phyloP scores from a whole-genome alignment of 805 yeast genomes.

The Myxozyma monticola region DNA sequence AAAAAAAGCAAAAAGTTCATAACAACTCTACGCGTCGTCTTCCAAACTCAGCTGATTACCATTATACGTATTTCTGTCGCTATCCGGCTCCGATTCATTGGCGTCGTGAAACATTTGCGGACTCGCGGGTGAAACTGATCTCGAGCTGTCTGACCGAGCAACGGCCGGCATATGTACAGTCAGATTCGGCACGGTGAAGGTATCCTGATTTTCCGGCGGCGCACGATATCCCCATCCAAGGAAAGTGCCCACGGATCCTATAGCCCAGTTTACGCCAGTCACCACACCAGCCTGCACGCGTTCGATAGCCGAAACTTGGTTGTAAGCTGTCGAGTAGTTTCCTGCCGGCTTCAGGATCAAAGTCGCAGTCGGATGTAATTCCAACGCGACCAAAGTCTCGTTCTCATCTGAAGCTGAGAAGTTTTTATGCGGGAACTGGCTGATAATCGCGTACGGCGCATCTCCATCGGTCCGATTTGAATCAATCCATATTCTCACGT shows the following conservation, averaged over 20 bases:
- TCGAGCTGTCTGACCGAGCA: conserved; percentile 3
- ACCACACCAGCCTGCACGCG: conserved; percentile 26
- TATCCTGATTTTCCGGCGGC: background rate
- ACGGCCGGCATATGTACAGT: conserved; percentile 1
- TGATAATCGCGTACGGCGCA: conserved; percentile 52
- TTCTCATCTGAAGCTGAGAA: conserved; percentile 65
- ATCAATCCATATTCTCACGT: conserved; percentile 65
- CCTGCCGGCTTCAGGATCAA: conserved; percentile 66
- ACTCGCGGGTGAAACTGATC: conserved; percentile 8
- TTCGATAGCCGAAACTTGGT: conserved; percentile 24
- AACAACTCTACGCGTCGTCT: conserved; percentile 42
- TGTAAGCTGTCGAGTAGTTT: conserved; percentile 37
- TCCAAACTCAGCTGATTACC: conserved; percentile 57
- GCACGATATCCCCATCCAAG: conserved; percentile 33
- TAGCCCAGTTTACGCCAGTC: conserved; percentile 27
- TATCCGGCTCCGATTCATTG: conserved; percentile 40
- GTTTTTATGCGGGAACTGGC: conserved; percentile 59
- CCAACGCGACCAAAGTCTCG: conserved; percentile 52
- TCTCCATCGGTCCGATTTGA: conserved; percentile 50
- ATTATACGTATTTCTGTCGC: conserved; percentile 53
- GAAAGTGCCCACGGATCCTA: conserved; percentile 35
- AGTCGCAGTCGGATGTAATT: conserved; percentile 70
- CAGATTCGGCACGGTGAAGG: conserved; percentile 7
- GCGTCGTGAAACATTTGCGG: conserved; percentile 28
- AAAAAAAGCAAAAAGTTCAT: background rate